These are phyloP conservation scores for Rhizopus arrhizus DNA, from an alignment of 371 early-diverging fungal species.

Conservation along the genomic window DNA sequence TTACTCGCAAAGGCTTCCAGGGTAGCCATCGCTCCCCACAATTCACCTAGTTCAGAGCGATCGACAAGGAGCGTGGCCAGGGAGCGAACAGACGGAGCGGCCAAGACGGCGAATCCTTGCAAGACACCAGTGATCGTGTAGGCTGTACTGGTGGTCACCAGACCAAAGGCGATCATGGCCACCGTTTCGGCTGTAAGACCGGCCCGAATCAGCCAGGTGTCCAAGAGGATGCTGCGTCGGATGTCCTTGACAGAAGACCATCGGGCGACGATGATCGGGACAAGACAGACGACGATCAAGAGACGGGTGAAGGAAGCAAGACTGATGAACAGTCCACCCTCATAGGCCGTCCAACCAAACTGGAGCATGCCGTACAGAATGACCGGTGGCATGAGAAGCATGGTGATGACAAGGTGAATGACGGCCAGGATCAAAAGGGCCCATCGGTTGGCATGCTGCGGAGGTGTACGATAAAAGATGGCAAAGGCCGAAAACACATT, in stretches of 20 bases:
- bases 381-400: slow-evolving; percentile 32
- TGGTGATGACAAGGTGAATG: slow-evolving; percentile 30
- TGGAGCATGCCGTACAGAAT: slow-evolving; percentile 50
- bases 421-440: slow-evolving; percentile 33
- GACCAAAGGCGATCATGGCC: slow-evolving; percentile 36
- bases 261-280: slow-evolving; percentile 33
- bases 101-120: slow-evolving; percentile 43
- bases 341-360: slow-evolving; percentile 49
- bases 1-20: slow-evolving; percentile 55
- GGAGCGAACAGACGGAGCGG: slow-evolving; percentile 48
- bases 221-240: slow-evolving; percentile 28
- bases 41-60: slow-evolving; percentile 53
- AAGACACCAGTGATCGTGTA: slow-evolving; percentile 37
- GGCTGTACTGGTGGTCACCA: slow-evolving; percentile 27
- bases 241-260: not conserved
- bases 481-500: slow-evolving; percentile 42
- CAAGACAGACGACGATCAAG: slow-evolving; percentile 24
- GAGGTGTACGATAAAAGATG: slow-evolving; percentile 20
- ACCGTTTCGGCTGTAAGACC: slow-evolving; percentile 43
- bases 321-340: slow-evolving; percentile 41
- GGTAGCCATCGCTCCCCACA: slow-evolving; percentile 51
- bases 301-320: slow-evolving; percentile 24
- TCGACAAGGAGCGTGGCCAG: slow-evolving; percentile 48
- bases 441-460: slow-evolving; percentile 13
- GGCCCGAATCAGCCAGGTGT: slow-evolving; percentile 54